Evolutionary conservation across 2,329 filamentous ascomycete species (phyloP).

Genomic region (Ascochyta clinopodiicola): DNA sequence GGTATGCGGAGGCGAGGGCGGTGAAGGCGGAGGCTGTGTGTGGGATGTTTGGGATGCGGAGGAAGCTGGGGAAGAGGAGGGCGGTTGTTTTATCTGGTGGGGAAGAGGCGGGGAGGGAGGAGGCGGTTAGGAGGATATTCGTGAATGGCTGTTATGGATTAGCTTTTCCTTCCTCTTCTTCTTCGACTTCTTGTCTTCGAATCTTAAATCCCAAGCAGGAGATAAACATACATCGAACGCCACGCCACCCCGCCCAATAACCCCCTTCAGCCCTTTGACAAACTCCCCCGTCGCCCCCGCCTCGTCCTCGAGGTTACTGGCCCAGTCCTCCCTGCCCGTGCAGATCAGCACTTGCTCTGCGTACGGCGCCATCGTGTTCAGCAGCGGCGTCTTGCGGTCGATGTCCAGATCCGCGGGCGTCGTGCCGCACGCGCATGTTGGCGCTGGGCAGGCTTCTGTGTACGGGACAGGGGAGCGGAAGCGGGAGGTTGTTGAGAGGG

Average conservation of each 20-base stretch:
- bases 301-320: constrained; percentile 83
- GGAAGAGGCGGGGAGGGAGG: constrained; percentile 68
- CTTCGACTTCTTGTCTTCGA: too few relatives aligned
- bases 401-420: constrained; percentile 73
- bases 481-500: constrained; percentile 16
- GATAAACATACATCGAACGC: constrained; percentile 50
- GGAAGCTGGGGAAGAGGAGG: constrained; percentile 83
- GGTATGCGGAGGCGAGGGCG: constrained; percentile 67
- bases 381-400: constrained; percentile 72
- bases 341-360: constrained; percentile 83
- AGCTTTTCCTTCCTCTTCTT: background rate
- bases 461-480: constrained; percentile 25
- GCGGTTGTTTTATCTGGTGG: constrained; percentile 36
- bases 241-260: constrained; percentile 51
- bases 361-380: constrained; percentile 79
- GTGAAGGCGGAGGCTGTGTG: constrained; percentile 64
- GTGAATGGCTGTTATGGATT: constrained; percentile 72
- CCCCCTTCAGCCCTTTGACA: constrained; percentile 72
- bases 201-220: too few relatives aligned
- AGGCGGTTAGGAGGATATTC: constrained; percentile 77
- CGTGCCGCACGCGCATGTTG: constrained; percentile 77
- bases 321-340: constrained; percentile 82
- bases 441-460: constrained; percentile 67
- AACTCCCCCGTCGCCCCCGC: constrained; percentile 60
- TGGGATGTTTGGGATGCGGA: constrained; percentile 76